Conservation (phyloP, 2,329 filamentous ascomycete species). For the Penicillium occitanis region DNA sequence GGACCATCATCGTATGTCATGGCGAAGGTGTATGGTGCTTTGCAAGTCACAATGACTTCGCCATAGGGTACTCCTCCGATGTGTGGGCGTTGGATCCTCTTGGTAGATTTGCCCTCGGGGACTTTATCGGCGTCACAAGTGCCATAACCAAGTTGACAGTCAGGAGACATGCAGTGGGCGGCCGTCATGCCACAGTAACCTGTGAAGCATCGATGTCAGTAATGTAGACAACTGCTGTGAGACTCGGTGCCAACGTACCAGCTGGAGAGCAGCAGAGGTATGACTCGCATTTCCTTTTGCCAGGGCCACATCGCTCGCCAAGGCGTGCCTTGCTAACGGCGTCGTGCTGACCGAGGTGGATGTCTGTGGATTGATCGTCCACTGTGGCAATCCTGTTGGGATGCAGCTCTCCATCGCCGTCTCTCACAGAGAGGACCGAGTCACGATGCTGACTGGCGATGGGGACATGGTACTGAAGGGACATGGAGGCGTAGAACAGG, state of each 20-base stretch:
- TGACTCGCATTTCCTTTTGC: slow-evolving; percentile 35
- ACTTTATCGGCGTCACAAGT: slow-evolving; percentile 39
- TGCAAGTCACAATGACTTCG: slow-evolving; percentile 40
- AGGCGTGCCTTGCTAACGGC: background rate
- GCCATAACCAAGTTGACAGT: slow-evolving; percentile 42
- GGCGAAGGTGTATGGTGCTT: slow-evolving; percentile 59
- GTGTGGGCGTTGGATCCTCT: slow-evolving; percentile 36
- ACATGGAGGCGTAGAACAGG: background rate
- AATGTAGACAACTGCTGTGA: background rate
- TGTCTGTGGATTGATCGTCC: background rate
- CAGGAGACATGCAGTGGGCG: slow-evolving; percentile 42
- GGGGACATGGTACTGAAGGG: slow-evolving; percentile 5
- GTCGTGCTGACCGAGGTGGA: background rate
- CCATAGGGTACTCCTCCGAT: slow-evolving; percentile 40
- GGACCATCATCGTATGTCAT: slow-evolving; percentile 69
- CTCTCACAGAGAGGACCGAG: background rate
- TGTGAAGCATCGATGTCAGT: slow-evolving; percentile 22
- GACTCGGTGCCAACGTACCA: slow-evolving; percentile 29
- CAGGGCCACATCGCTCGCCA: slow-evolving; percentile 35
- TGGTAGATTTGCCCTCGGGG: slow-evolving; percentile 38
- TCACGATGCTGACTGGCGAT: background rate
- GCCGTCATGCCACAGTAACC: slow-evolving; percentile 41
- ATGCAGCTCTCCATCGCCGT: background rate
- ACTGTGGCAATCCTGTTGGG: slow-evolving; percentile 13
- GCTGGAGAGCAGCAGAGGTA: slow-evolving; percentile 41